Percentiles rank a stretch among this genome's conserved stretches.
These are phyloP conservation scores for Pinus albicaulis DNA, from an alignment of 75 land plant species.

Conservation along the genomic window DNA sequence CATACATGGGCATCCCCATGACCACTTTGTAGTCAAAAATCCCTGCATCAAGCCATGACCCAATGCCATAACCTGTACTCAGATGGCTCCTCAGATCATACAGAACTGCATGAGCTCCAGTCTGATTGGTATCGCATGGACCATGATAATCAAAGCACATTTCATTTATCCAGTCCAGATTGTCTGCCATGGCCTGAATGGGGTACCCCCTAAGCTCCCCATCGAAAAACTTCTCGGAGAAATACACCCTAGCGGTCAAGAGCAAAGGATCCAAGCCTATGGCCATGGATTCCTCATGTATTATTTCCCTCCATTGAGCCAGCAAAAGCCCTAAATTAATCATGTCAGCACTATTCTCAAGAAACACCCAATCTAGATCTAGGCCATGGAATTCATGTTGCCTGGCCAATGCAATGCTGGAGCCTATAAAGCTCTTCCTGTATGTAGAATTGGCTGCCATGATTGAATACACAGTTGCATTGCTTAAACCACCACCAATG, in stretches of 20 bases:
- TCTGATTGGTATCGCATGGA: conserved; percentile 15
- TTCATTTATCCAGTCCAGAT: conserved; percentile 26
- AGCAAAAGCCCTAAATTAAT: conserved; percentile 23
- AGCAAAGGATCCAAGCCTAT: conserved; percentile 9
- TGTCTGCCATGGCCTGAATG: conserved; percentile 19
- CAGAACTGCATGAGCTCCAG: conserved; percentile 39
- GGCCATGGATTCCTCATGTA: conserved; percentile 7
- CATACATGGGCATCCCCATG: conserved; percentile 54
- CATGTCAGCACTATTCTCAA: conserved; percentile 25
- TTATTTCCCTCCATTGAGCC: conserved; percentile 32
- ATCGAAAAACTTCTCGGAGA: conserved; percentile 22
- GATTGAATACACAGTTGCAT: conserved; percentile 20
- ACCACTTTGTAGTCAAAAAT: conserved; percentile 25
- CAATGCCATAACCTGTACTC: conserved; percentile 39
- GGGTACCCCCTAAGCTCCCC: conserved; percentile 26
- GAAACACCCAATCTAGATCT: conserved; percentile 51
- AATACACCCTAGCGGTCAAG: conserved; percentile 37
- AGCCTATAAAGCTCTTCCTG: conserved; percentile 22
- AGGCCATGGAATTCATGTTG: conserved; percentile 37
- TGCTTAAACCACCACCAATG: conserved; percentile 24
- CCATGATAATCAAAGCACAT: conserved; percentile 41
- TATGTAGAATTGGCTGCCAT: conserved; percentile 12
- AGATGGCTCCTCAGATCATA: conserved; percentile 26
- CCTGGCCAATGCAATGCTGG: conserved; percentile 27
- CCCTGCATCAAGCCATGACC: conserved; percentile 51